These are phyloP conservation scores for Lichtheimia hyalospora DNA, from an alignment of 371 early-diverging fungal species.

Conservation along the genomic window DNA sequence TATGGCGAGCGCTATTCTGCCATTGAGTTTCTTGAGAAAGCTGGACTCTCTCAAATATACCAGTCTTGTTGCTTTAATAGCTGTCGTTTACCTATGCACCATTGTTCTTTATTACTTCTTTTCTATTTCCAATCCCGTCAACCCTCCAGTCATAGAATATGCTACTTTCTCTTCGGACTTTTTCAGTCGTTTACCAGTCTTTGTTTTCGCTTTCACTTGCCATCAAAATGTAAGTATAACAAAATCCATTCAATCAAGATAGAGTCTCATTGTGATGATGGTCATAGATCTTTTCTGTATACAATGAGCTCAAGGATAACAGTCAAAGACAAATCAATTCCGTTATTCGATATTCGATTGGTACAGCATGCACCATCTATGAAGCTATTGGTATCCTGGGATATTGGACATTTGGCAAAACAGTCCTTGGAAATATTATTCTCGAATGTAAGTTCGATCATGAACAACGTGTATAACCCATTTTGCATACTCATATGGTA, in stretches of 20 bases:
- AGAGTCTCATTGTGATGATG: neutral
- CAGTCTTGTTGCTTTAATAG: conserved; percentile 86
- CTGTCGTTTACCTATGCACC: conserved; percentile 87
- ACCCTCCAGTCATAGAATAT: conserved; percentile 47
- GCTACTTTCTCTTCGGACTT: conserved; percentile 65
- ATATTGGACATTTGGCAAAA: conserved; percentile 93
- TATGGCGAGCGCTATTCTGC: conserved; percentile 67
- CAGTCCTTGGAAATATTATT: conserved; percentile 89
- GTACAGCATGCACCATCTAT: conserved; percentile 82
- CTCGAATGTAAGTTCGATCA: conserved; percentile 65
- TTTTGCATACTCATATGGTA: neutral
- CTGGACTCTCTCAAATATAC: conserved; percentile 97
- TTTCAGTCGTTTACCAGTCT: conserved; percentile 90
- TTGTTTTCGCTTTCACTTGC: conserved; percentile 97
- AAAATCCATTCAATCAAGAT: neutral
- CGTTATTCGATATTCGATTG: conserved; percentile 77
- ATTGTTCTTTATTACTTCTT: conserved; percentile 85
- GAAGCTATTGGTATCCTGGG: conserved; percentile 90
- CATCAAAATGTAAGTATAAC: conserved; percentile 84
- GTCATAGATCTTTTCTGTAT: conserved; percentile 81
- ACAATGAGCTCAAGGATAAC: conserved; percentile 92
- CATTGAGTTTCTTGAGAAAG: conserved; percentile 79
- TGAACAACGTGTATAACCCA: neutral
- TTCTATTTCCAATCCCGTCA: conserved; percentile 46
- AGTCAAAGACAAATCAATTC: conserved; percentile 58